Evolutionary conservation across 306 rosid genomes (phyloP).

Genomic region (Adenanthera pavonina): DNA sequence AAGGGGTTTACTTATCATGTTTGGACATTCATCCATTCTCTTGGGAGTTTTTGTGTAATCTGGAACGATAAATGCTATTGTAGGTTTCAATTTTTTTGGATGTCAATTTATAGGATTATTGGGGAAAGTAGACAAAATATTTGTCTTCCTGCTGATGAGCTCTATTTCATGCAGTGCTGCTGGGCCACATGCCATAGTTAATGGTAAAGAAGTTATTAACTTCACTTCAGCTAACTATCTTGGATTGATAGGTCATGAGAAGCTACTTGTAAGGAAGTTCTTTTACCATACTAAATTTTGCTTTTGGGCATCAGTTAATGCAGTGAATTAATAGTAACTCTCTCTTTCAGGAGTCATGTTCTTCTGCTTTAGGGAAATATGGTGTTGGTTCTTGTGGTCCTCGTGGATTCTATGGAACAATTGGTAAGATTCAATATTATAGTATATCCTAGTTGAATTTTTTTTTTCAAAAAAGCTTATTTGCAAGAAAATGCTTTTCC

Average conservation of each 20-base stretch:
- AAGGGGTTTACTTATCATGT: neutral
- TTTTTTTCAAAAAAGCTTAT: neutral
- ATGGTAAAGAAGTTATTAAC: constrained; percentile 91
- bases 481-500: constrained; percentile 20
- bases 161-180: constrained; percentile 82
- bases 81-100: neutral
- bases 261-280: constrained; percentile 73
- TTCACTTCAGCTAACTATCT: constrained; percentile 97
- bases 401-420: constrained; percentile 97
- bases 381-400: constrained; percentile 99
- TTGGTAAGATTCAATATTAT: constrained; percentile 62
- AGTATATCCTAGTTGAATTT: neutral
- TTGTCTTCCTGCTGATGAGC: constrained; percentile 26
- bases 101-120: neutral
- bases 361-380: constrained; percentile 88
- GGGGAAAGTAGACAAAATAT: neutral
- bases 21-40: neutral
- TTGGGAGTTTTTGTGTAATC: neutral
- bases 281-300: constrained; percentile 29
- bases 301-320: constrained; percentile 10
- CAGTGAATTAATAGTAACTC: constrained; percentile 38
- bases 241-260: constrained; percentile 85
- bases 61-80: neutral
- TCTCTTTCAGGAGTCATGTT: constrained; percentile 80
- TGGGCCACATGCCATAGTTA: constrained; percentile 77